Base-by-base conservation (phyloP, 495 filamentous ascomycete genomes). In the Neurospora terricola region DNA sequence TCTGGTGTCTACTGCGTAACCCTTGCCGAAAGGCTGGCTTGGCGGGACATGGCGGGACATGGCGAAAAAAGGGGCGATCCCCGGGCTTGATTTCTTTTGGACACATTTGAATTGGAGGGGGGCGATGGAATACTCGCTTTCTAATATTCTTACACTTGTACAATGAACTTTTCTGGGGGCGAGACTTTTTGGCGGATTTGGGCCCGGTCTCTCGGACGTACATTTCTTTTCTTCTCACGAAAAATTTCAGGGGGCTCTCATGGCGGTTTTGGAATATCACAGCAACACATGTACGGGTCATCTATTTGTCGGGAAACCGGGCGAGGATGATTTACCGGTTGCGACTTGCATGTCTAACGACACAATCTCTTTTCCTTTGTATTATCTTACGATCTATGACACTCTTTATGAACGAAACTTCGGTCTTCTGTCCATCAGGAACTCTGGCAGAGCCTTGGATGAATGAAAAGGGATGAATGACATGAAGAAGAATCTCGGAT, bases 21-120 rank as follows among this genome's bases (percentile, higher is more conserved):
- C 74, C 72, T 79, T 75, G 76, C 76, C 72, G 74, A 74, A 69
- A 73, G 73, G 74, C 48, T 74, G 54, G 54, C 27, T 66, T 66
- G 54, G 54, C 14, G 43, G 73, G 45, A 68, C 59, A 72, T 71
- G 73, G 71, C 71, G 74, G 70, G 72, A 70, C 40, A 74, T 68
- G 79, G 73, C 72, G 76, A 71, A 76, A 71, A 72, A 9, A 70
- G 48, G 75, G 73, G 73, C 66, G 39, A 43, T 73, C 21, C 37
- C 23, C 40, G 23, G 71, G 43, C 71, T 75, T 74, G 54, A 70
- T 70, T 59, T 73, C 69, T 70, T 76, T 69, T 66, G 69, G 69
- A 68, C 62, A 74, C 74, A 70, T 69, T 54, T 54, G 54, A 66
- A 66, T 66, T 66, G 27, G 27, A 66, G 54, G 54, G 54, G 54